A percentile compares a stretch with the other conserved stretches of the same genome.
Conservation (phyloP, 805 yeast genomes). For the Teunomyces funiuensis region DNA sequence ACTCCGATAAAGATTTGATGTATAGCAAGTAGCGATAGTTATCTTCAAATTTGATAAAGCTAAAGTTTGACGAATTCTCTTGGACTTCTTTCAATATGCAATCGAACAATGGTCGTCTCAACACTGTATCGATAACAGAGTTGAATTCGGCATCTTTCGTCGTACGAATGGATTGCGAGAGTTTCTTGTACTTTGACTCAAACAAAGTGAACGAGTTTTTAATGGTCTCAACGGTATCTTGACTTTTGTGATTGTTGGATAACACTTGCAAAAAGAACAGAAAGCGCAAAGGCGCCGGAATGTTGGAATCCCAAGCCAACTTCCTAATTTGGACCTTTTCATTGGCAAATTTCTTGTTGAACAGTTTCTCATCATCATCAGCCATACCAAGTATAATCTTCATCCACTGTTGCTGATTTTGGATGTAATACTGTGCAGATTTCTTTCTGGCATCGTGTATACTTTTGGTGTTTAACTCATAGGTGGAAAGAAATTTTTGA, state of each 20-base stretch:
- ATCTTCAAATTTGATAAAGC: constrained; percentile 16
- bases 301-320: constrained; percentile 38
- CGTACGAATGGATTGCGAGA: constrained; percentile 28
- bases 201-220: constrained; percentile 19
- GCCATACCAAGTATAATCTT: constrained; percentile 20
- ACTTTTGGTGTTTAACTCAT: constrained; percentile 31
- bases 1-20: constrained; percentile 37
- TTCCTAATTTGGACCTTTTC: constrained; percentile 33
- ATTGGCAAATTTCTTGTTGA: constrained; percentile 22
- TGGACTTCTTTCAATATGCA: constrained; percentile 19
- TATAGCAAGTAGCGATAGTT: constrained; percentile 34
- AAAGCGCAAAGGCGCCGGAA: constrained; percentile 26
- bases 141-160: constrained; percentile 37
- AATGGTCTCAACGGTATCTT: constrained; percentile 16
- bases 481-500: constrained; percentile 42
- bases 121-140: constrained; percentile 21
- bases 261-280: constrained; percentile 30
- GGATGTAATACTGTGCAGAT: constrained; percentile 15
- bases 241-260: constrained; percentile 14
- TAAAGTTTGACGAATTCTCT: constrained; percentile 7
- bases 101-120: constrained; percentile 31
- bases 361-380: constrained; percentile 16
- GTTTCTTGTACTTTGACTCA: constrained; percentile 19
- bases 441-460: constrained; percentile 20
- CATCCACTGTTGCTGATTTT: constrained; percentile 30